These are phyloP conservation scores for Microcera coccophila DNA, from an alignment of 2,329 filamentous ascomycete genomes.

Conservation along the genomic window DNA sequence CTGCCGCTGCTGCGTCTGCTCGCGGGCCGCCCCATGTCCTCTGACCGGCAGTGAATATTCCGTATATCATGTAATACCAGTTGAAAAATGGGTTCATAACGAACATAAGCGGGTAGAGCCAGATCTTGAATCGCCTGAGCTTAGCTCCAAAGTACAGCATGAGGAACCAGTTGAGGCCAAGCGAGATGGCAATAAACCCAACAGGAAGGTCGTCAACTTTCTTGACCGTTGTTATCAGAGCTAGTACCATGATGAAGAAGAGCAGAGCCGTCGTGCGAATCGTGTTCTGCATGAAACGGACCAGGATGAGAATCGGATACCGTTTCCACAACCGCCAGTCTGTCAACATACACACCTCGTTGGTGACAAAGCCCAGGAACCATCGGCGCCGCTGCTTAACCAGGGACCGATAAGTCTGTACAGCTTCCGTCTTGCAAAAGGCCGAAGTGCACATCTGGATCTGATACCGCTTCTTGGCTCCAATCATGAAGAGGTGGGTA, in stretches of 20 bases:
- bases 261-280: slow-evolving; percentile 90
- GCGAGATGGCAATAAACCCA: slow-evolving; percentile 87
- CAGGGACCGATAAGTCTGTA: slow-evolving; percentile 79
- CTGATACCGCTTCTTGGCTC: slow-evolving; percentile 86
- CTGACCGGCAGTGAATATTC: slow-evolving; percentile 90
- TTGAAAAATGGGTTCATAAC: slow-evolving; percentile 95
- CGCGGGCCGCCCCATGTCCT: slow-evolving; percentile 93
- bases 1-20: slow-evolving; percentile 80
- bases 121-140: slow-evolving; percentile 85
- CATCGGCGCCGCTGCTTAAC: slow-evolving; percentile 93
- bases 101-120: slow-evolving; percentile 95
- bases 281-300: slow-evolving; percentile 93
- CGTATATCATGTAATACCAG: slow-evolving; percentile 97
- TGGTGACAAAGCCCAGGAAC: slow-evolving; percentile 97
- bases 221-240: slow-evolving; percentile 79
- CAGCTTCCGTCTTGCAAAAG: slow-evolving; percentile 97
- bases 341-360: slow-evolving; percentile 97
- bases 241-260: slow-evolving; percentile 90
- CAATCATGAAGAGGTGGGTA: slow-evolving; percentile 98
- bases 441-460: slow-evolving; percentile 97
- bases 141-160: slow-evolving; percentile 95
- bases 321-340: slow-evolving; percentile 87
- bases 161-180: slow-evolving; percentile 88
- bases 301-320: slow-evolving; percentile 79
- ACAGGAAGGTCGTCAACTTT: slow-evolving; percentile 76